Percentiles rank a stretch among this genome's conserved stretches.
These are phyloP conservation scores for Tetrapisispora arboricola DNA, from an alignment of 805 yeast species.

Conservation along the genomic window DNA sequence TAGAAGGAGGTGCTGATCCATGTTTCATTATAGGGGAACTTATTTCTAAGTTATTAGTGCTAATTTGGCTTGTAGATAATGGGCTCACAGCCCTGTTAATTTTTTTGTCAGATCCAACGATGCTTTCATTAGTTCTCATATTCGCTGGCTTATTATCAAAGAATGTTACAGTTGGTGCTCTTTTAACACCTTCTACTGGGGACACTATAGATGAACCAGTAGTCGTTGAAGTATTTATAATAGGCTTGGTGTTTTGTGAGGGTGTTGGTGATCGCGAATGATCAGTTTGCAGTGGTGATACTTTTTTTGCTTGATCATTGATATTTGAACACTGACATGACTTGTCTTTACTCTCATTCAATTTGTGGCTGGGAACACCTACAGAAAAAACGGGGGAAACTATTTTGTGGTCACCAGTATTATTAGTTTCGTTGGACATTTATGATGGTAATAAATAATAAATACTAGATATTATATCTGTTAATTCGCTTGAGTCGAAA, in stretches of 20 bases:
- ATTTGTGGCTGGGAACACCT: background rate
- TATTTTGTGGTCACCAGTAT: background rate
- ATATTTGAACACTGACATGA: too few relatives aligned
- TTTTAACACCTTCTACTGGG: slow-evolving; percentile 23
- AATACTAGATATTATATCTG: too few relatives aligned
- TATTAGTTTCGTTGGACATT: background rate
- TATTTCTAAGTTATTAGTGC: background rate
- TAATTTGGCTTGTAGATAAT: background rate
- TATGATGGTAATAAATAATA: background rate
- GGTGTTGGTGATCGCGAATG: background rate
- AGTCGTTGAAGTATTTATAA: slow-evolving; percentile 24
- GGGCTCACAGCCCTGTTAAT: background rate
- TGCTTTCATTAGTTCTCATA: background rate
- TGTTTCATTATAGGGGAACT: background rate
- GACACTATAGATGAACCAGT: slow-evolving; percentile 26
- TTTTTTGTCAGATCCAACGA: background rate
- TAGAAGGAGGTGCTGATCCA: background rate
- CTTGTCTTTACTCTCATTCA: background rate
- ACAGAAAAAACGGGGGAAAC: background rate
- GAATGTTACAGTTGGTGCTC: slow-evolving; percentile 27
- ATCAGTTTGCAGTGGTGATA: background rate
- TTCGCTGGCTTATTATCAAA: slow-evolving; percentile 15
- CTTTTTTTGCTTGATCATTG: background rate
- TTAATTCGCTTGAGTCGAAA: too few relatives aligned
- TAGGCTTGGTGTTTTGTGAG: slow-evolving; percentile 16